phyloP scores from a whole-genome alignment of 208 protist genomes.

The Leishmania arabica region DNA sequence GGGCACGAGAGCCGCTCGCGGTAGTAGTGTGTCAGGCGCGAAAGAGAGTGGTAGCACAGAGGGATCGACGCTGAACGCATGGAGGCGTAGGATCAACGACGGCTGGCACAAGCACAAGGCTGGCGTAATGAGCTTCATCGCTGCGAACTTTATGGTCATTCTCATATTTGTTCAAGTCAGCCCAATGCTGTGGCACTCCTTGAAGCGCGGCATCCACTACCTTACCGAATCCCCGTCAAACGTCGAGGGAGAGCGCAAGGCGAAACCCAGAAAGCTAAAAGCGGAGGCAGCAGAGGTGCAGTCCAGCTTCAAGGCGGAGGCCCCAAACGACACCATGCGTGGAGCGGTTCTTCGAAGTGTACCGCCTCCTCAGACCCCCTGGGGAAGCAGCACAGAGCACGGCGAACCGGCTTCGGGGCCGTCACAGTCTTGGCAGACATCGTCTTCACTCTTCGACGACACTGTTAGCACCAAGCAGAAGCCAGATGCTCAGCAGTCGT shows the following conservation, averaged over 20 bases:
- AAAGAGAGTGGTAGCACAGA: not conserved
- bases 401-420: not conserved
- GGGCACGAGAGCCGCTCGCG: conserved; percentile 13
- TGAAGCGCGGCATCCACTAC: conserved; percentile 29
- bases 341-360: conserved; percentile 16
- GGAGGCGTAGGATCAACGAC: conserved; percentile 16
- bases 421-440: conserved; percentile 13
- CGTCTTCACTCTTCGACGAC: conserved; percentile 28
- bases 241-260: conserved; percentile 13
- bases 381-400: not conserved
- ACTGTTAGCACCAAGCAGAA: not conserved
- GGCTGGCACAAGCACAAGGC: conserved; percentile 34
- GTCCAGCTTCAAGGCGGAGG: conserved; percentile 9
- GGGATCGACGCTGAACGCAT: conserved; percentile 19
- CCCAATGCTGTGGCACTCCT: conserved; percentile 35
- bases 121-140: conserved; percentile 49
- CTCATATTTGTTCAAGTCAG: conserved; percentile 60
- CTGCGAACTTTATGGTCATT: conserved; percentile 70
- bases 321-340: conserved; percentile 18
- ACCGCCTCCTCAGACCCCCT: conserved; percentile 1
- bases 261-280: conserved; percentile 1
- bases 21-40: not conserved
- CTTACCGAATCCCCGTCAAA: conserved; percentile 1
- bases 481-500: conserved; percentile 15
- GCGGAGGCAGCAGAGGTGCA: conserved; percentile 3